Conservation (phyloP, 495 filamentous ascomycete genomes). For the Podospora pseudocomata region DNA sequence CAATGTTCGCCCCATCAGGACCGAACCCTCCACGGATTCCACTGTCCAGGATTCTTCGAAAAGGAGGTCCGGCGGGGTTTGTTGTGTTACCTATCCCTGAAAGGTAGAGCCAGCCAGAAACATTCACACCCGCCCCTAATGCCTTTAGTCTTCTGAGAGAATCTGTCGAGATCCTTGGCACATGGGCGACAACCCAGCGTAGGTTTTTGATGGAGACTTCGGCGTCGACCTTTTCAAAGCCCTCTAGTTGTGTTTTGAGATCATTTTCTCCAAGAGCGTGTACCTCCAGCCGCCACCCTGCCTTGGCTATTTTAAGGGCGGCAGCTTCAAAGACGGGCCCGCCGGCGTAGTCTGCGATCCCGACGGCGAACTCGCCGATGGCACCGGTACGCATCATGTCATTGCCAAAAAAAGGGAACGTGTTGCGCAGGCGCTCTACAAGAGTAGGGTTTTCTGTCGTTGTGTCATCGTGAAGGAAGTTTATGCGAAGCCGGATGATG, state of each 20-base stretch:
- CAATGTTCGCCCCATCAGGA: slow-evolving; percentile 31
- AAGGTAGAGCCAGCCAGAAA: slow-evolving; percentile 28
- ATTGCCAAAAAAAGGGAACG: slow-evolving; percentile 31
- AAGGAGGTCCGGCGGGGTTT: slow-evolving; percentile 27
- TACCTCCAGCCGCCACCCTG: slow-evolving; percentile 31
- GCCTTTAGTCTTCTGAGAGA: slow-evolving; percentile 23
- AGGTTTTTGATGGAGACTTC: slow-evolving; percentile 14
- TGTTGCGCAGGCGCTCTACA: slow-evolving; percentile 24
- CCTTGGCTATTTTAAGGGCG: slow-evolving; percentile 17
- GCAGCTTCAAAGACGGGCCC: slow-evolving; percentile 26
- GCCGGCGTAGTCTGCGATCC: slow-evolving; percentile 19
- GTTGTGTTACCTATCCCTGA: slow-evolving; percentile 20
- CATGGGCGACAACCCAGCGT: slow-evolving; percentile 32
- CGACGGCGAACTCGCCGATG: slow-evolving; percentile 29
- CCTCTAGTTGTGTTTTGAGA: slow-evolving; percentile 22
- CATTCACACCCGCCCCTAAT: slow-evolving; percentile 29
- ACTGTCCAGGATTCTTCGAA: slow-evolving; percentile 22
- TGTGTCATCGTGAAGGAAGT: slow-evolving; percentile 28
- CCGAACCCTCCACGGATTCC: slow-evolving; percentile 29
- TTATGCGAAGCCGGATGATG: slow-evolving; percentile 26
- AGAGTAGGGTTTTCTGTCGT: slow-evolving; percentile 10
- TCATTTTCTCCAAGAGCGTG: slow-evolving; percentile 24
- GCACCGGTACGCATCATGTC: slow-evolving; percentile 30
- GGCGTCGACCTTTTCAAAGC: slow-evolving; percentile 22
- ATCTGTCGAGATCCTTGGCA: slow-evolving; percentile 27